Conservation (phyloP, 2,329 filamentous ascomycete genomes). For the Emmonsiellopsis sp. region DNA sequence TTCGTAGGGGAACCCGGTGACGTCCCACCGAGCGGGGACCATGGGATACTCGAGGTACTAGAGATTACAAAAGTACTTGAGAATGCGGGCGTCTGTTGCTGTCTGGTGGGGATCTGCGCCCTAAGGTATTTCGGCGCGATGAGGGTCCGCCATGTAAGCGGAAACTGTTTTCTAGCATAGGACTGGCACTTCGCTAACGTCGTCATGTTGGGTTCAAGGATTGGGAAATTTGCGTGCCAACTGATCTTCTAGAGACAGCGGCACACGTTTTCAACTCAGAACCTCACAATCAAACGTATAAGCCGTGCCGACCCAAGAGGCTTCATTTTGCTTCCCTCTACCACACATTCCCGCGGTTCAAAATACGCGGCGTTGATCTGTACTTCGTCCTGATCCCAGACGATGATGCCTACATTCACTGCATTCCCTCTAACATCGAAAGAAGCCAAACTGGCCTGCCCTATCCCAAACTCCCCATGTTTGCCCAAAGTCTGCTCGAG, state of each 20-base stretch:
- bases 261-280: neutral
- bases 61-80: neutral
- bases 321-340: neutral
- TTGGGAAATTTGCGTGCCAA: conserved; percentile 3
- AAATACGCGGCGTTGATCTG: neutral
- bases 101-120: neutral
- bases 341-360: neutral
- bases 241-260: neutral
- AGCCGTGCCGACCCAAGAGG: neutral
- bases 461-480: conserved; percentile 13
- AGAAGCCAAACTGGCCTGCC: conserved; percentile 12
- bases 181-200: neutral
- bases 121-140: neutral
- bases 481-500: conserved; percentile 17
- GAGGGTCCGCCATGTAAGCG: neutral
- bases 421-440: conserved; percentile 11
- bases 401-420: conserved; percentile 11
- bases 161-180: neutral
- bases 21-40: neutral
- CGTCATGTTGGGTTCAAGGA: neutral
- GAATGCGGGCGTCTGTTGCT: neutral
- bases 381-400: neutral
- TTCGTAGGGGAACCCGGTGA: no score
- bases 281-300: neutral
- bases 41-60: neutral